Conservation (phyloP, 108 stramenopile species). For the Stephanodiscus triporus region DNA sequence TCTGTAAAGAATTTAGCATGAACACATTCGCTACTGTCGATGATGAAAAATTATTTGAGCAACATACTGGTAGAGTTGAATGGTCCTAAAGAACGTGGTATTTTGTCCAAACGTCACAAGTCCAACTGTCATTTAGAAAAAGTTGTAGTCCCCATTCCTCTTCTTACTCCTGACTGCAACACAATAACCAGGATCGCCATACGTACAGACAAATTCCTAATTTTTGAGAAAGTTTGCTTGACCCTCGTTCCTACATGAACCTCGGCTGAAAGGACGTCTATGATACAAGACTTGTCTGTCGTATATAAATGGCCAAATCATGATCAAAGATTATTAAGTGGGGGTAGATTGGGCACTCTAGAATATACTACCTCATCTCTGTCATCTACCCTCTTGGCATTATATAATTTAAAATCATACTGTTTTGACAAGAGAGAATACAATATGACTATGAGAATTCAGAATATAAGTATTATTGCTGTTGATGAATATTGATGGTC, state of each 20-base stretch:
- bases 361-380: slow-evolving; percentile 85
- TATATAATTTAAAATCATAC: slow-evolving; percentile 85
- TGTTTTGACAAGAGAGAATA: background rate
- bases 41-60: background rate
- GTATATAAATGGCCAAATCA: slow-evolving; percentile 1
- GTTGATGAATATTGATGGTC: background rate
- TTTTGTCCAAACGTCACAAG: background rate
- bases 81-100: background rate
- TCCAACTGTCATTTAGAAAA: background rate
- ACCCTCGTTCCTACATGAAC: background rate
- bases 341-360: slow-evolving; percentile 79
- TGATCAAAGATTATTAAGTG: slow-evolving; percentile 76
- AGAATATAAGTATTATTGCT: background rate
- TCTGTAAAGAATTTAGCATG: slow-evolving; percentile 13
- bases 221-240: too few species aligned
- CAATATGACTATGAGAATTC: background rate
- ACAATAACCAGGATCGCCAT: background rate
- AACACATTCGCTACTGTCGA: background rate
- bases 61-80: slow-evolving; percentile 20
- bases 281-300: background rate
- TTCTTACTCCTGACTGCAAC: background rate
- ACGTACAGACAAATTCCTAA: too few species aligned
- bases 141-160: too few species aligned
- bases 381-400: slow-evolving; percentile 78
- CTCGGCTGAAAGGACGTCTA: background rate